Evolutionary conservation across 306 rosid species (phyloP).

Genomic region (Quercus rubra): DNA sequence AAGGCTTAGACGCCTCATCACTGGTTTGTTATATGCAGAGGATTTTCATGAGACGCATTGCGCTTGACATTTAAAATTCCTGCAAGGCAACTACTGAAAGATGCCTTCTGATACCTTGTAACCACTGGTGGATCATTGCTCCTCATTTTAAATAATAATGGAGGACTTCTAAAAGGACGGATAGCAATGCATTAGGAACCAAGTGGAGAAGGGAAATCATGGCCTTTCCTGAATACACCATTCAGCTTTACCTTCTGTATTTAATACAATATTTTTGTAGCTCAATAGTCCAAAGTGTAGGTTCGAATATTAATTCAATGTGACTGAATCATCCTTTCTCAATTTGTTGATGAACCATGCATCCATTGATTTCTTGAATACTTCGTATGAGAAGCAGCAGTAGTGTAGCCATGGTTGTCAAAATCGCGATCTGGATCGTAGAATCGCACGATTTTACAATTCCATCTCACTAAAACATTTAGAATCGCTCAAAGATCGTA

Average conservation of each 20-base stretch:
- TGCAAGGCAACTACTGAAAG: conserved; percentile 7
- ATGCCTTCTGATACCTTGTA: conserved; percentile 18
- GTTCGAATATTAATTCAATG: conserved; percentile 21
- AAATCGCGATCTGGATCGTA: no score
- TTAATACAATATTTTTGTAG: conserved; percentile 35
- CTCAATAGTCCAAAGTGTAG: conserved; percentile 29
- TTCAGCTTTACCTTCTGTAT: conserved; percentile 21
- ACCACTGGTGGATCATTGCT: conserved; percentile 15
- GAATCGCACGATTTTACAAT: no score
- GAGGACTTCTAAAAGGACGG: conserved; percentile 26
- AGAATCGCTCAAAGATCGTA: no score
- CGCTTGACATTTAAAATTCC: conserved; percentile 29
- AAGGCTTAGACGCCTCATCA: conserved; percentile 51
- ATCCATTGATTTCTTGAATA: not conserved
- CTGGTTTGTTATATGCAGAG: conserved; percentile 53
- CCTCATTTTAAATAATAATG: conserved; percentile 5
- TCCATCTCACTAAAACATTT: rapidly evolving
- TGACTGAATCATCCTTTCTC: conserved; percentile 17
- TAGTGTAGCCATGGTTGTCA: not conserved
- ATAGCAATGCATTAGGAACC: conserved; percentile 28
- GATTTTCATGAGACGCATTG: conserved; percentile 56
- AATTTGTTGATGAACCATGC: conserved; percentile 2
- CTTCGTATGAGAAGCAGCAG: not conserved
- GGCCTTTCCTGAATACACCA: conserved; percentile 21
- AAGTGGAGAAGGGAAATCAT: conserved; percentile 19